phyloP scores from a whole-genome alignment of 805 yeast species.

The Metschnikowia borealis region DNA sequence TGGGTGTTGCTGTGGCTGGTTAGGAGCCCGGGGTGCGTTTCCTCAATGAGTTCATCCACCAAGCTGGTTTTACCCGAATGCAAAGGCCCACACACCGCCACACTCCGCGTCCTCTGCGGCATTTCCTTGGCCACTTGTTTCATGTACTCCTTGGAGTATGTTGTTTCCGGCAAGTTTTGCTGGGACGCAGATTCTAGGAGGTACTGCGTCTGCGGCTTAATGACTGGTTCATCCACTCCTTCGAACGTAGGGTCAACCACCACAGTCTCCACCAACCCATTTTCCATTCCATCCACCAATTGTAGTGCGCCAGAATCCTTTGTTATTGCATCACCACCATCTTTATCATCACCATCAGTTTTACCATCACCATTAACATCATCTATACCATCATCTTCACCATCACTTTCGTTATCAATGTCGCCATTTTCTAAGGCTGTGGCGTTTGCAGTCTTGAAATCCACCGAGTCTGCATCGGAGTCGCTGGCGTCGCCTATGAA shows the following conservation, averaged over 20 bases:
- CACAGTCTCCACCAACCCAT: conserved; percentile 11
- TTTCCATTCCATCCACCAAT: neutral
- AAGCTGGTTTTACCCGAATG: conserved; percentile 86
- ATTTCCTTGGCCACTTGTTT: conserved; percentile 38
- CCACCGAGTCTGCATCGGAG: conserved; percentile 35
- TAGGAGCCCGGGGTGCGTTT: conserved; percentile 49
- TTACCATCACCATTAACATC: neutral
- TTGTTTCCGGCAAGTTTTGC: conserved; percentile 51
- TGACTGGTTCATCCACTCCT: conserved; percentile 53
- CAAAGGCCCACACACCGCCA: conserved; percentile 74
- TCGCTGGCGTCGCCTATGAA: conserved; percentile 50
- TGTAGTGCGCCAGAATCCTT: no score
- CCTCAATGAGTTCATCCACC: conserved; percentile 60
- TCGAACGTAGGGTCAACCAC: conserved; percentile 15
- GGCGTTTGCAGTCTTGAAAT: conserved; percentile 1
- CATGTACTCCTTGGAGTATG: conserved; percentile 63
- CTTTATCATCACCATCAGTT: no score
- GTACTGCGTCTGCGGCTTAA: conserved; percentile 48
- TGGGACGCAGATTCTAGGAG: conserved; percentile 33
- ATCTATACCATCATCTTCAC: conserved; percentile 32
- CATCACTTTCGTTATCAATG: no score
- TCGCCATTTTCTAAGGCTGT: neutral
- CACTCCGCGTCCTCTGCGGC: conserved; percentile 67
- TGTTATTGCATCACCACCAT: no score
- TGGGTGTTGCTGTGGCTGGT: conserved; percentile 24